Evolutionary conservation across 1,284 basidiomycete species (phyloP), one percentile per base, ranked within the genome.

Genomic region (Ceratobasidium papillatum): DNA sequence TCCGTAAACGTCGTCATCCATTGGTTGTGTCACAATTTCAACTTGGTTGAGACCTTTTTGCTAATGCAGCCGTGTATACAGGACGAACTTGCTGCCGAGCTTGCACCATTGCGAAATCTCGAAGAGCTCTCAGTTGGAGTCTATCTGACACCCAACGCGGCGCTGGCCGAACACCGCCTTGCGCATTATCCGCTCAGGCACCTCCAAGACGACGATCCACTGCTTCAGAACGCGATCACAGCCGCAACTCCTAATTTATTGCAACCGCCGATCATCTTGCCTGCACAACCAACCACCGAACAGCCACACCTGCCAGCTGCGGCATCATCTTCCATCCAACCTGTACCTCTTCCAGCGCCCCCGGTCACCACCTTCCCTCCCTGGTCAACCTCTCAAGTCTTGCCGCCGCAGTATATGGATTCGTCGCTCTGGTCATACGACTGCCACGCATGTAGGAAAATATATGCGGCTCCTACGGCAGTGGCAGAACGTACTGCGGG

Each of bases 61-160:
- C 30, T 30, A 54, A 54, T 32, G 17, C 5, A 30, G 52, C 30
- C 19, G 4, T 32, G 11, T 12, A 4, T 41, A 49, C 25, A 69
- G 65, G 49, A 58, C n/a, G 65, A 69, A 45, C 34, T 69, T 25
- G 65, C 65, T 17, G 36, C 65, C 25, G 65, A 69, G 32, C 65
- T 69, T n/a, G 22, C 34, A 4, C 65, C 65, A 11, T 30, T 69
- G 22, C 49, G 56, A 56, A 69, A 69, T 17, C 65, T 69, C 25
- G 65, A 69, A 69, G 52, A 58, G 34, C 19, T 69, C 32, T 69
- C 65, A 38, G 22, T 69, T 41, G 65, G 65, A 27, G 65, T 69
- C 11, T 69, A 69, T 34, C 51, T 69, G 14, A 69, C 51, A 36
- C 65, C 65, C 9, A 3, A 38, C 32, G 65, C 52, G 19, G 49